phyloP scores from a whole-genome alignment of 441 rosid genomes.

The Viola pubescens region DNA sequence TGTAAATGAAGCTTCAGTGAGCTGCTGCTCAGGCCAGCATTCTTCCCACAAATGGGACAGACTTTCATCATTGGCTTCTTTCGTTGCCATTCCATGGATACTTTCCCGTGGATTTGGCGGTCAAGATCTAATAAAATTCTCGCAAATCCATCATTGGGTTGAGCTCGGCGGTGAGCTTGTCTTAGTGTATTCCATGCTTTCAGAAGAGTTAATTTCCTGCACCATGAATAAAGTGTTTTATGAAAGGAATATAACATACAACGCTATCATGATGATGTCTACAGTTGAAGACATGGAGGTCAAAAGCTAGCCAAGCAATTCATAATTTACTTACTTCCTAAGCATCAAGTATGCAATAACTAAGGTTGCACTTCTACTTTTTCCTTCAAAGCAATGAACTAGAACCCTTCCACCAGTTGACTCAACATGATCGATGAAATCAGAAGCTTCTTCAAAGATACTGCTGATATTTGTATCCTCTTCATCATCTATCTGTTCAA shows the following conservation, averaged over 20 bases:
- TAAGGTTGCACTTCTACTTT: constrained; percentile 91
- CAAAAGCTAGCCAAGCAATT: not conserved
- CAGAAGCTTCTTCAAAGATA: constrained; percentile 77
- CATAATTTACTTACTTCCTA: constrained; percentile 55
- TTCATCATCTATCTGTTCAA: constrained; percentile 57
- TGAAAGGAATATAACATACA: not conserved
- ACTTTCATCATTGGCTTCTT: constrained; percentile 79
- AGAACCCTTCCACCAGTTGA: constrained; percentile 67
- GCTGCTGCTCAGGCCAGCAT: constrained; percentile 91
- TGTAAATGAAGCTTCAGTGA: constrained; percentile 90
- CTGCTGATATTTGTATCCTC: constrained; percentile 80
- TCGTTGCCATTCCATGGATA: constrained; percentile 94
- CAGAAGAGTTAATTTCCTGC: constrained; percentile 64
- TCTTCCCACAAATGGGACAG: constrained; percentile 89
- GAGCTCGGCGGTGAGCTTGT: constrained; percentile 84
- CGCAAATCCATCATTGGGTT: constrained; percentile 95
- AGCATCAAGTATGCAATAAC: constrained; percentile 87
- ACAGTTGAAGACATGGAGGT: not conserved
- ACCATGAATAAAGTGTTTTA: constrained; percentile 1
- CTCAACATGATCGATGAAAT: constrained; percentile 77
- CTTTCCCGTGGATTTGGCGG: constrained; percentile 62
- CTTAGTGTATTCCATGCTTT: constrained; percentile 78
- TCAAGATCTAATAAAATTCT: constrained; percentile 57
- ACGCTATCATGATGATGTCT: not conserved
- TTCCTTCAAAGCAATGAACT: constrained; percentile 98